Base-by-base conservation (phyloP, 2,329 filamentous ascomycete genomes). In the Colletotrichum abscissum region DNA sequence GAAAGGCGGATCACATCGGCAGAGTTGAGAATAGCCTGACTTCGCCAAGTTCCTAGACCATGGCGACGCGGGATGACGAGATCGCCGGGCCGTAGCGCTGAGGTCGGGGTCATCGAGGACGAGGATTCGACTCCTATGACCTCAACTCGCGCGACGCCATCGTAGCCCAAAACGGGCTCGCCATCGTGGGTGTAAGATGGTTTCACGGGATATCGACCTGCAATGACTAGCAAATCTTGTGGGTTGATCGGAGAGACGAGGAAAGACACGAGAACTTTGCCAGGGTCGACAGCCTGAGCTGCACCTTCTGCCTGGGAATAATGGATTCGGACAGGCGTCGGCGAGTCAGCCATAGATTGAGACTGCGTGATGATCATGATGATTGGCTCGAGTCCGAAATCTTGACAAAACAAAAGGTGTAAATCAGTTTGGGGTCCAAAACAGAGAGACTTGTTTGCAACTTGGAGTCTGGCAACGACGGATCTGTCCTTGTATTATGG, bases 171-270 rank as follows among this genome's bases (percentile, higher is more conserved):
- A 35, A 78, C 66, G 5, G 70, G 58, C n/a, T 73, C 55, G 42
- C 59, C 67, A 16, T 70, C 46, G 56, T 74, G 62, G 14, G 19
- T 63, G 63, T 70, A 57, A 6, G 60, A 55, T n/a, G 77, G 77
- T 58, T 77, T 75, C 56, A 76, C 68, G 49, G 77, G 77, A 59
- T 78, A 78, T 38, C 49, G 24, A n/a, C 75, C 77, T 4, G 74
- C 68, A 24, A 78, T 67, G 28, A 76, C 75, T 38, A 77, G 49
- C n/a, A 77, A 24, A 74, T 78, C 77, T 54, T 75, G 75, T 19
- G 76, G 75, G 75, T 77, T 78, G 69, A 78, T 75, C 3, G 77
- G 76, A 5, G 76, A 72, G 38, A 72, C 73, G 49, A 77, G 74
- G 62, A 77, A 77, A 54, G 69, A 60, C 59, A 78, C 58, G 9